Base-by-base conservation (phyloP, 2,329 filamentous ascomycete species). In the Dactylellina haptotyla region DNA sequence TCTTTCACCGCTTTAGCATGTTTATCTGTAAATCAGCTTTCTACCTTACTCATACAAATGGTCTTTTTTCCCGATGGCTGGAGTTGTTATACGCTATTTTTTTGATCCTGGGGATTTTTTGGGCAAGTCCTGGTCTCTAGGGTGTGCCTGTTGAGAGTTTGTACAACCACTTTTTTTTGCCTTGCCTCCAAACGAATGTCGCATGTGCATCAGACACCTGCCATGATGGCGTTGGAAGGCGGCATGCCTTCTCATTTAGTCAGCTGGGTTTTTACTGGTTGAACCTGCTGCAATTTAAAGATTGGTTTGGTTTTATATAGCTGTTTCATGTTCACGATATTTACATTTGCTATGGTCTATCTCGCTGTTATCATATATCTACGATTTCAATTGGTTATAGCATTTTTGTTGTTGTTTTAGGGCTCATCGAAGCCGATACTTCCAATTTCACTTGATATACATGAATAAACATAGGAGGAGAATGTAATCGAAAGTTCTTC, bases 161-260 rank as follows among this genome's bases (percentile, higher is more conserved):
- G 45, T 59, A 46, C 54, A 56, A 57, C 61, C 61, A 54, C 45
- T 10, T 61, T 45, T 48, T 46, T 54, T 56, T 39, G 39, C 23
- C 61, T 73, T 66, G 61, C 58, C 51, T 14, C 58, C 32, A 39
- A 61, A 64, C 61, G 54, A 62, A 62, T 65, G 53, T 65, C 46
- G 61, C 69, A 66, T 73, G 61, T 73, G 61, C 69, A 66, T 56
- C 46, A 66, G 30, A 66, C 69, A 66, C 69, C 69, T 73, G 61
- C 61, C 69, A 39, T 66, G 54, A 56, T 32, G 54, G 54, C 61
- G 43, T 64, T 53, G 37, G 30, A 64, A 43, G 41, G 58, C 58
- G 23, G 30, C 43, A 50, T 65, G 61, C 69, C 69, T 73, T 73
- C 69, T 73, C 69, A 57, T 73, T 73, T 73, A 43, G 69, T 66